phyloP scores from a whole-genome alignment of 306 rosid species.

The Prunus mongolica region DNA sequence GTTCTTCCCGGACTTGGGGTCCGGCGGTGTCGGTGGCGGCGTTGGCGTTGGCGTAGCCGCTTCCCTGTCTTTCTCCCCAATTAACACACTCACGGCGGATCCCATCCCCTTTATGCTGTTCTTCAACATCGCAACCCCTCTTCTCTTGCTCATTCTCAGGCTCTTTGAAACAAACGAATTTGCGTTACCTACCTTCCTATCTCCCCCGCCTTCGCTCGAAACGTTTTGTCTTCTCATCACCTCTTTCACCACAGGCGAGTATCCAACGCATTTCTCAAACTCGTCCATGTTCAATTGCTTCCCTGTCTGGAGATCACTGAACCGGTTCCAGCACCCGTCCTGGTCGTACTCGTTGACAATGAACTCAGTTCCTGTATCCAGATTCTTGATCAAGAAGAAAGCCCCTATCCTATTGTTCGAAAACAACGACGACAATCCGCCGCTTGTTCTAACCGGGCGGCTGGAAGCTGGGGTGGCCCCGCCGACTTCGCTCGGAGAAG shows the following conservation, averaged over 20 bases:
- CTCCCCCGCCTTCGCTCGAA: not conserved
- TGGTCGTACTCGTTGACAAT: slow-evolving; percentile 63
- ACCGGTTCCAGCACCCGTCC: slow-evolving; percentile 72
- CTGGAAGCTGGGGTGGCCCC: not conserved
- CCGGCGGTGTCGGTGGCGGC: not conserved
- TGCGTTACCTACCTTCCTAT: slow-evolving; percentile 22
- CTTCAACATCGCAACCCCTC: slow-evolving; percentile 65
- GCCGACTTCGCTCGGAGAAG: not conserved
- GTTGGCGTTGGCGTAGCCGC: not conserved
- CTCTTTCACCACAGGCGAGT: slow-evolving; percentile 62
- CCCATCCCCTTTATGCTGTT: slow-evolving; percentile 61
- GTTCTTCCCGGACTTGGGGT: slow-evolving; percentile 32
- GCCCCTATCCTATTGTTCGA: slow-evolving; percentile 37
- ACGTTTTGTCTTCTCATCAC: slow-evolving; percentile 56
- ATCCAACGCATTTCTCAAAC: slow-evolving; percentile 65
- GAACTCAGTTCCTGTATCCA: slow-evolving; percentile 83
- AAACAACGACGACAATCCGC: slow-evolving; percentile 14
- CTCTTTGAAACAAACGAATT: slow-evolving; percentile 50
- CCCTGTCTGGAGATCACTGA: slow-evolving; percentile 78
- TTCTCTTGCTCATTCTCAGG: slow-evolving; percentile 64
- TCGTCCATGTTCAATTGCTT: slow-evolving; percentile 83
- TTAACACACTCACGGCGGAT: slow-evolving; percentile 48
- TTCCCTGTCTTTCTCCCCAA: slow-evolving; percentile 56
- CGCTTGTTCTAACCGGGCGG: not conserved
- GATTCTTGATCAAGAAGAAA: slow-evolving; percentile 64